phyloP scores from a whole-genome alignment of 1,284 basidiomycete species.

The Pseudozyma sp. region DNA sequence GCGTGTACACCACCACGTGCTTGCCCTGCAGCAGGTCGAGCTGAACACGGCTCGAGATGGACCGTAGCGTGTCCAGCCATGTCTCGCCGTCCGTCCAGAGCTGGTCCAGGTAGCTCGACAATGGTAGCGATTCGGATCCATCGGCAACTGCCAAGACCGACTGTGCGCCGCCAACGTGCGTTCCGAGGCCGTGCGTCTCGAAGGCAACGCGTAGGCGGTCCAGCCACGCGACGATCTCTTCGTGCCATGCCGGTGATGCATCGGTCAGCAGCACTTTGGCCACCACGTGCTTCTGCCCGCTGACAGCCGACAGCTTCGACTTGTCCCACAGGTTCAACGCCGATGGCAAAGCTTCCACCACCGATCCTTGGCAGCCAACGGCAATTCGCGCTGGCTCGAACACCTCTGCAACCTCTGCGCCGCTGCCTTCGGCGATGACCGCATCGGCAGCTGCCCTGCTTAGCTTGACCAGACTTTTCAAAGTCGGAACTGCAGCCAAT shows the following conservation, averaged over 20 bases:
- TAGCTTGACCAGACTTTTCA: conserved; percentile 12
- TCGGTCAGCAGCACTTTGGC: conserved; percentile 52
- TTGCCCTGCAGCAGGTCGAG: conserved; percentile 37
- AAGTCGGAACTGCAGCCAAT: conserved; percentile 7
- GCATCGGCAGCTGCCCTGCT: neutral
- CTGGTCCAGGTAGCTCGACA: conserved; percentile 43
- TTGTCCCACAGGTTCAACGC: conserved; percentile 63
- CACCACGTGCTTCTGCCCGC: conserved; percentile 52
- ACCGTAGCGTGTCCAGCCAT: conserved; percentile 49
- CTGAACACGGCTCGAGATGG: conserved; percentile 36
- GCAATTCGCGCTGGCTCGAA: conserved; percentile 52
- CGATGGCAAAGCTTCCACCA: conserved; percentile 47
- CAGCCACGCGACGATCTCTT: conserved; percentile 52
- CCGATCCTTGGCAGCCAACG: conserved; percentile 55
- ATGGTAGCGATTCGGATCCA: conserved; percentile 19
- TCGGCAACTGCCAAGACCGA: conserved; percentile 44
- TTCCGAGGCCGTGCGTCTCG: conserved; percentile 49
- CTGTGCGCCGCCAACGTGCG: conserved; percentile 22
- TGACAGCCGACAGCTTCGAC: conserved; percentile 52
- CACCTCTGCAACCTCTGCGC: conserved; percentile 17
- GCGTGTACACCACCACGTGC: conserved; percentile 51
- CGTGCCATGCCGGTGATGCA: conserved; percentile 38
- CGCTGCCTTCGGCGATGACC: neutral
- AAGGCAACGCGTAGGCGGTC: conserved; percentile 41
- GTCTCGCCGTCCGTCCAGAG: conserved; percentile 35